These are phyloP conservation scores for Dentipellis fragilis DNA, from an alignment of 768 basidiomycete genomes.

Conservation along the genomic window DNA sequence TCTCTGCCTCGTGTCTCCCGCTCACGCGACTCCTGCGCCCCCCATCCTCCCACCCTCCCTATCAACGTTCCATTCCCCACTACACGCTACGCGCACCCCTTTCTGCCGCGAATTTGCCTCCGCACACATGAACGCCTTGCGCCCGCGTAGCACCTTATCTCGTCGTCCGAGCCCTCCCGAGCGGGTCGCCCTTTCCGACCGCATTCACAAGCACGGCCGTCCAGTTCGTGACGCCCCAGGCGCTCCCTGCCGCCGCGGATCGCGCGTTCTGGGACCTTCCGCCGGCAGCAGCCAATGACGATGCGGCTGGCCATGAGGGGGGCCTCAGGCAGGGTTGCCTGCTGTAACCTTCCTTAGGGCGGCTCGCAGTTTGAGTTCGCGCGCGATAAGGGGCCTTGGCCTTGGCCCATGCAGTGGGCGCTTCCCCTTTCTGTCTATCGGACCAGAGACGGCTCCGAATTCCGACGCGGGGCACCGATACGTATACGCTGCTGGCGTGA, in stretches of 20 bases:
- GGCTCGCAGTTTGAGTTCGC: background rate
- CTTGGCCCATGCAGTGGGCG: too few species aligned
- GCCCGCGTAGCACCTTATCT: constrained; percentile 36
- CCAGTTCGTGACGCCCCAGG: constrained; percentile 32
- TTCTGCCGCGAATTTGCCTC: background rate
- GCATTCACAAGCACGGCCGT: constrained; percentile 63
- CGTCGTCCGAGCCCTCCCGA: constrained; percentile 37
- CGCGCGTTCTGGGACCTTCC: constrained; percentile 20
- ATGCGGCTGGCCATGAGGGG: background rate
- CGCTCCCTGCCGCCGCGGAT: constrained; percentile 14
- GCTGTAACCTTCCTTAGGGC: background rate
- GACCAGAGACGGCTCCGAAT: too few species aligned
- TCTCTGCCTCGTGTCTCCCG: constrained; percentile 2
- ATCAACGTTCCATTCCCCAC: constrained; percentile 1
- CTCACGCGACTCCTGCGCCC: constrained; percentile 6
- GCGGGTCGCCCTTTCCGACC: constrained; percentile 37
- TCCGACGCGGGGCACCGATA: too few species aligned
- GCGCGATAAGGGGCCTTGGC: background rate
- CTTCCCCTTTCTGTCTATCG: too few species aligned
- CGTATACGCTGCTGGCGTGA: background rate
- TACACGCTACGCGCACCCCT: background rate
- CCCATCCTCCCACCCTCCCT: constrained; percentile 6
- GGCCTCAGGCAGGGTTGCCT: constrained; percentile 1
- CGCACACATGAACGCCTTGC: background rate
- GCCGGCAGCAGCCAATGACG: constrained; percentile 1